These are phyloP conservation scores for Lecanoromycetidae sp. DNA, from an alignment of 2,329 filamentous ascomycete genomes.

Conservation along the genomic window DNA sequence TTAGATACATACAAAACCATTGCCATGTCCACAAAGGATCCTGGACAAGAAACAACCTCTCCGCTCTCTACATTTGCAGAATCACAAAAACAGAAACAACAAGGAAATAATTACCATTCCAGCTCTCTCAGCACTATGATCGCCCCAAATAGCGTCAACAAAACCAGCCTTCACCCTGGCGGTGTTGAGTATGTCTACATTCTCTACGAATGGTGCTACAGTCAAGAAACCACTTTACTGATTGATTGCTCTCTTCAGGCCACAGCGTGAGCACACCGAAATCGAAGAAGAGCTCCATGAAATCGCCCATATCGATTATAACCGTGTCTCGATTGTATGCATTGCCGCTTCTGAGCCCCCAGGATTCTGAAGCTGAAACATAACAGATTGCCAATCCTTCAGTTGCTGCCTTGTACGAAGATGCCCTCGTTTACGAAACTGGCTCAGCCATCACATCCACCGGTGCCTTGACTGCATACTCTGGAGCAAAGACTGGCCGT, in stretches of 20 bases:
- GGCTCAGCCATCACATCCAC: slow-evolving; percentile 94
- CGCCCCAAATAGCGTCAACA: slow-evolving; percentile 56
- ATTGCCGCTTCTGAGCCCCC: not conserved
- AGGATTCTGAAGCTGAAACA: slow-evolving; percentile 29
- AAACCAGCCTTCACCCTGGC: slow-evolving; percentile 78
- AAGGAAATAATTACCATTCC: slow-evolving; percentile 47
- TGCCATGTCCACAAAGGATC: slow-evolving; percentile 11
- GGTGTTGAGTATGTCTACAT: slow-evolving; percentile 66
- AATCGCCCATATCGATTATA: slow-evolving; percentile 97
- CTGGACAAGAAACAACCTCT: slow-evolving; percentile 27
- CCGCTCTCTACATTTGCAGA: slow-evolving; percentile 43
- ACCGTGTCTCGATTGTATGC: slow-evolving; percentile 86
- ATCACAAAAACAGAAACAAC: slow-evolving; percentile 46
- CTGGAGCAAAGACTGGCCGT: slow-evolving; percentile 92
- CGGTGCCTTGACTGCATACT: slow-evolving; percentile 93
- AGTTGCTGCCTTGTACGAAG: slow-evolving; percentile 92
- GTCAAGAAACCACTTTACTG: not conserved
- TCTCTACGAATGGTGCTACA: not conserved
- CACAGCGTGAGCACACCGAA: slow-evolving; percentile 66
- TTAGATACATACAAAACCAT: slow-evolving; percentile 10
- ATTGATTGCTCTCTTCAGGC: slow-evolving; percentile 7
- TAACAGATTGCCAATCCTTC: slow-evolving; percentile 72
- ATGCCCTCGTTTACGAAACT: slow-evolving; percentile 95
- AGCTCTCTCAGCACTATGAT: slow-evolving; percentile 42
- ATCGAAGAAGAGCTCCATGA: slow-evolving; percentile 96